phyloP scores from a whole-genome alignment of 2,329 filamentous ascomycete genomes.

The Sporothrix luriei region DNA sequence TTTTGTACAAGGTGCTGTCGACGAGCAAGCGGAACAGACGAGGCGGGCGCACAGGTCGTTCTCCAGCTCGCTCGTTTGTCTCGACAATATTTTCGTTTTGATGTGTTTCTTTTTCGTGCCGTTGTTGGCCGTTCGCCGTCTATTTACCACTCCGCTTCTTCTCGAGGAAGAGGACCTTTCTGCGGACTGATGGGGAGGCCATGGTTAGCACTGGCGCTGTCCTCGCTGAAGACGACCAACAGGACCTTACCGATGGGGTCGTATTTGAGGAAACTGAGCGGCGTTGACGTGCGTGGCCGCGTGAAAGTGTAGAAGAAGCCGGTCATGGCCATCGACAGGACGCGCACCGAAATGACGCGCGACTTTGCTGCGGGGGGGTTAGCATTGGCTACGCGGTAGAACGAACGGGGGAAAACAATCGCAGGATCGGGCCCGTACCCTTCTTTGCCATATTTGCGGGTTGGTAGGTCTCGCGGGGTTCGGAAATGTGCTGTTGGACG shows the following conservation, averaged over 20 bases:
- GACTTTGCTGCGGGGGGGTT: conserved; percentile 69
- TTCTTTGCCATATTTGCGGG: conserved; percentile 45
- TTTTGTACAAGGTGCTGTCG: conserved; percentile 29
- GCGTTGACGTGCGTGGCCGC: conserved; percentile 76
- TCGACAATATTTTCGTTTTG: background rate
- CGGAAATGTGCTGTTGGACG: background rate
- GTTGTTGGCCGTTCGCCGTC: background rate
- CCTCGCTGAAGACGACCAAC: background rate
- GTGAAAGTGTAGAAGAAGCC: conserved; percentile 94
- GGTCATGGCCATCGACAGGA: conserved; percentile 98
- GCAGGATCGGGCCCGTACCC: conserved; percentile 35
- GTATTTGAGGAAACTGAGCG: conserved; percentile 98
- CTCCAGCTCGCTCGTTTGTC: background rate
- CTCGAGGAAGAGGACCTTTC: conserved; percentile 94
- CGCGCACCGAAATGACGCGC: conserved; percentile 87
- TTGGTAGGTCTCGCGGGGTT: conserved; percentile 17
- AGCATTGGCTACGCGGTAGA: background rate
- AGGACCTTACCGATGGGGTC: conserved; percentile 77
- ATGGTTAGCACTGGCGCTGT: background rate
- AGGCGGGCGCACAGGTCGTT: background rate
- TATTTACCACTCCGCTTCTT: conserved; percentile 67
- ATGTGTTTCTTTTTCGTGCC: background rate
- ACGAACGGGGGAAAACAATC: too few species aligned
- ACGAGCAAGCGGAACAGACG: background rate
- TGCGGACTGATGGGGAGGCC: conserved; percentile 66